These are phyloP conservation scores for Globisporangium abappressorium DNA, from an alignment of 352 stramenopile species.

Conservation along the genomic window DNA sequence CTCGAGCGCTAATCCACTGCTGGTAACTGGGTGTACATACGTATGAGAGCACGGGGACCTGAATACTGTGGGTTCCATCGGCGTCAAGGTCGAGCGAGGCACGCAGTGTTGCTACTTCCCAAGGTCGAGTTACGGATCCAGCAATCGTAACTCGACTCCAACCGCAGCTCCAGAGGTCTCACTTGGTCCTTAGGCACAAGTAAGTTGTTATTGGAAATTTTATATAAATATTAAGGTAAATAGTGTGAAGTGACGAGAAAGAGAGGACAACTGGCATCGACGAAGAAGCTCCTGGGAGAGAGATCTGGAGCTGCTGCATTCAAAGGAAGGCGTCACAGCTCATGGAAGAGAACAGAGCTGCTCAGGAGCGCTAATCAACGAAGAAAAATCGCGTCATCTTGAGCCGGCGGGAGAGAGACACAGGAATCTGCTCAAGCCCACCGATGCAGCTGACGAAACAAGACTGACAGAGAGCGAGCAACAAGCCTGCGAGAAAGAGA, in stretches of 20 bases:
- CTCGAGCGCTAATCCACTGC: conserved; percentile 29
- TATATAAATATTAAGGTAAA: conserved; percentile 16
- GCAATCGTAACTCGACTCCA: background rate
- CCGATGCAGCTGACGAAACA: background rate
- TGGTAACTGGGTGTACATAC: background rate
- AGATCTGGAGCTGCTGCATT: background rate
- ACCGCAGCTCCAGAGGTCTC: background rate
- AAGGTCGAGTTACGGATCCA: background rate
- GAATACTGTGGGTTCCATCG: background rate
- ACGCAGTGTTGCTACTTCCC: background rate
- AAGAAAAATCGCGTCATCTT: background rate
- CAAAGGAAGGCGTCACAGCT: background rate
- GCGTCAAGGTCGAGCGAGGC: background rate
- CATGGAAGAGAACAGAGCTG: conserved; percentile 9
- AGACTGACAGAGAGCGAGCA: no score
- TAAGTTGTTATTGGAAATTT: conserved; percentile 12
- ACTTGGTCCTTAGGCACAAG: background rate
- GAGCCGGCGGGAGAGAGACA: background rate
- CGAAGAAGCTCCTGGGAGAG: background rate
- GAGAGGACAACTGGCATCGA: background rate
- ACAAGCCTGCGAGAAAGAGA: no score
- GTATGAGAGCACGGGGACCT: background rate
- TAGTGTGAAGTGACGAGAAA: conserved; percentile 1
- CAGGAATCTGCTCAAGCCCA: background rate
- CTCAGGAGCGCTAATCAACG: background rate